Evolutionary conservation across 2,329 filamentous ascomycete species (phyloP), one percentile per base, ranked within the genome.

Genomic region (Botrytis cinerea): DNA sequence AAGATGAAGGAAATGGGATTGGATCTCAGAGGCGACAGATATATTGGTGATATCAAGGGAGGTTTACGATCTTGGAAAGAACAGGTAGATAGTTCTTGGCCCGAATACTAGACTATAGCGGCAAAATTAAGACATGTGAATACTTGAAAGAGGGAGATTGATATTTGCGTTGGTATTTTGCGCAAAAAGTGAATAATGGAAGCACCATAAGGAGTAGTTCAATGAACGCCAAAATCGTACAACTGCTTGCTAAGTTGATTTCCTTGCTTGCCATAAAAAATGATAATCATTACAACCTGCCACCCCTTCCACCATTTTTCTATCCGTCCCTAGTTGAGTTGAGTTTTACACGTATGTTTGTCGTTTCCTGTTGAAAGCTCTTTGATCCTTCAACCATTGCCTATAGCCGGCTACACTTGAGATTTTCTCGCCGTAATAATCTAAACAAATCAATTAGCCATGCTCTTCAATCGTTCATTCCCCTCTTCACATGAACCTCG

Each of bases 341-440:
- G 60, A 16, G 14, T 63, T 66, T 66, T 51, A 75, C 63, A 81
- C 76, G 67, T 80, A 81, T 46, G 79, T 80, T 62, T 80, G 77
- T 73, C 80, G 78, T 89, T 97, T 97, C 86, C 94, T 94, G 85
- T 97, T 97, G 85, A 97, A 99, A 16, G 95, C 95, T 75, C 95
- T 88, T 86, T 98, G 96, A 81, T 99, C 96, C 87, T 97, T 98
- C 80, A 99, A 85, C 96, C 96, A 99, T 82, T 94, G 91, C 80
- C 96, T 87, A 83, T 98, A 99, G 64, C 93, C 95, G 71, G 91
- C 87, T 35, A 98, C 94, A 79, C 94, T 97, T 70, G 93, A 93
- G 79, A 99, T 97, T 87, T 98, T 98, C 85, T 99, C 96, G 79
- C 96, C 96, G 80, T 99, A 99, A 84, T 97, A 99, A 82, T 99